These are phyloP conservation scores for Akanthomyces dipterigenus DNA, from an alignment of 2,329 filamentous ascomycete species.

Conservation along the genomic window DNA sequence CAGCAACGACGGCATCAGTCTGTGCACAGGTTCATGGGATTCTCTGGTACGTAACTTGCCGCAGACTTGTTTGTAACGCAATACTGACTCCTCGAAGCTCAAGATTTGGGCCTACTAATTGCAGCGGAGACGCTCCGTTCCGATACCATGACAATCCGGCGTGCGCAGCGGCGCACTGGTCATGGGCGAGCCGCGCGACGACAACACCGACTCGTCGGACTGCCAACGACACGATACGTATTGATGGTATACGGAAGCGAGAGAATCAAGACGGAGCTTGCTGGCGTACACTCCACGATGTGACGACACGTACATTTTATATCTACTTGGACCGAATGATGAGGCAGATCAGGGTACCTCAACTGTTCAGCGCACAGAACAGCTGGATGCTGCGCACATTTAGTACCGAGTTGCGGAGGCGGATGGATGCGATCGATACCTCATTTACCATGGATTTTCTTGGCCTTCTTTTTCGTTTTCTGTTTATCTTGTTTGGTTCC, in stretches of 20 bases:
- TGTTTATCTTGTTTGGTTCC: background rate
- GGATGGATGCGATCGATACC: conserved; percentile 32
- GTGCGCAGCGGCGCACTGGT: conserved; percentile 2
- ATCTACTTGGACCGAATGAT: conserved; percentile 21
- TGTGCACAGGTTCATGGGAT: conserved; percentile 99
- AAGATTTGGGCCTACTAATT: conserved; percentile 80
- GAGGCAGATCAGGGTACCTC: background rate
- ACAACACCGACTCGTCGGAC: background rate
- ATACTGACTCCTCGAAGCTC: conserved; percentile 49
- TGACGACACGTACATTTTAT: conserved; percentile 27
- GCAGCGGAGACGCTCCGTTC: conserved; percentile 21
- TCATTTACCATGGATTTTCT: conserved; percentile 18
- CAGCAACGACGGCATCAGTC: conserved; percentile 97
- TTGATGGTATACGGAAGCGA: conserved; percentile 6
- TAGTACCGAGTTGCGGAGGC: conserved; percentile 8
- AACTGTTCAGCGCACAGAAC: background rate
- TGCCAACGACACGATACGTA: conserved; percentile 2
- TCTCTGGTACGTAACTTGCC: conserved; percentile 71
- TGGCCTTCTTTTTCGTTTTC: background rate
- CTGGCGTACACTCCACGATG: conserved; percentile 34
- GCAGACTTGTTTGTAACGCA: background rate
- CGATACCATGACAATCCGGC: conserved; percentile 21
- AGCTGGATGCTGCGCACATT: conserved; percentile 2
- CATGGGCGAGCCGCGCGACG: background rate
- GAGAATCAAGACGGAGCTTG: conserved; percentile 20